Evolutionary conservation across 129 eudicot species (phyloP).

Genomic region (Silybum marianum): DNA sequence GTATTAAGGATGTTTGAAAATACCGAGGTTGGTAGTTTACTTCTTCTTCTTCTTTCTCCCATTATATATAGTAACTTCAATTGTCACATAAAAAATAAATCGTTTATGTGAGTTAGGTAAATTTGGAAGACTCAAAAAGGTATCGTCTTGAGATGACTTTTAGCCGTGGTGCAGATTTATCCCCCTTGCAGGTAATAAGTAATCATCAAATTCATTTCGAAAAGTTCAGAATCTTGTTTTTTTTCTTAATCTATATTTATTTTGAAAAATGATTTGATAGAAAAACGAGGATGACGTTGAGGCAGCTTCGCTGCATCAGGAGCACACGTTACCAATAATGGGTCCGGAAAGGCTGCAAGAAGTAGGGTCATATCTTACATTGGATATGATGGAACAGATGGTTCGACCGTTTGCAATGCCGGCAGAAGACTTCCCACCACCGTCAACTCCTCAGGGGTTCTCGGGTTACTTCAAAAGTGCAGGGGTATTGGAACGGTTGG

Average conservation of each 20-base stretch:
- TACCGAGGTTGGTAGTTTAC: slow-evolving; percentile 68
- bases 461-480: slow-evolving; percentile 95
- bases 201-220: background rate
- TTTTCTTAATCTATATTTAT: background rate
- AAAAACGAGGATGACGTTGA: slow-evolving; percentile 47
- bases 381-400: slow-evolving; percentile 89
- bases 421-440: slow-evolving; percentile 99
- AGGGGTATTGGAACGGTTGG: slow-evolving; percentile 89
- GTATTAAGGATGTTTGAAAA: slow-evolving; percentile 95
- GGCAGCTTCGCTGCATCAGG: slow-evolving; percentile 85
- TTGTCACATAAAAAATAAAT: background rate
- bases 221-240: background rate
- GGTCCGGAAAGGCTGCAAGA: slow-evolving; percentile 99
- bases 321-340: slow-evolving; percentile 93
- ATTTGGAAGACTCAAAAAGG: slow-evolving; percentile 89
- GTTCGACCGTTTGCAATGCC: slow-evolving; percentile 96
- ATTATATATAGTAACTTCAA: background rate
- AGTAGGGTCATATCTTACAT: slow-evolving; percentile 72
- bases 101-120: slow-evolving; percentile 43
- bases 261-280: slow-evolving; percentile 39
- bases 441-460: slow-evolving; percentile 86
- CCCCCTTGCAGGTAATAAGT: slow-evolving; percentile 77
- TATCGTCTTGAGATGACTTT: slow-evolving; percentile 93
- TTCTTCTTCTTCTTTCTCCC: background rate
- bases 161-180: slow-evolving; percentile 99